Evolutionary conservation across 2,329 filamentous ascomycete genomes (phyloP).

Genomic region (Colletotrichum sp.): DNA sequence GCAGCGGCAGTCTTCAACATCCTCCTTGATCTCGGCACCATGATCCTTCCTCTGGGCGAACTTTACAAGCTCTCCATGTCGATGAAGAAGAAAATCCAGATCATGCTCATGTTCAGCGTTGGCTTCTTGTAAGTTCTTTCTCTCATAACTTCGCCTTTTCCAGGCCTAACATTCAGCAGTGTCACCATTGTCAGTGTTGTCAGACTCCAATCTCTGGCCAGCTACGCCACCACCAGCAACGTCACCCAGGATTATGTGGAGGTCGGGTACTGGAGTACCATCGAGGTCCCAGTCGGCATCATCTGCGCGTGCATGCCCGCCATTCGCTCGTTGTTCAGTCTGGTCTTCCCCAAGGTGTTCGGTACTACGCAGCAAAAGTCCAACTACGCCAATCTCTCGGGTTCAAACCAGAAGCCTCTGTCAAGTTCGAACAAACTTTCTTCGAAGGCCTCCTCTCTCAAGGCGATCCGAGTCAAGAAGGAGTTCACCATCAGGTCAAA

Average conservation of each 20-base stretch:
- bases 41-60: constrained; percentile 42
- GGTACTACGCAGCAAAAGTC: constrained; percentile 24
- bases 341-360: constrained; percentile 39
- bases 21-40: constrained; percentile 33
- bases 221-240: constrained; percentile 25
- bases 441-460: neutral
- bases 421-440: neutral
- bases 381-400: constrained; percentile 10
- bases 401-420: neutral
- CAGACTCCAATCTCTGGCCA: constrained; percentile 28
- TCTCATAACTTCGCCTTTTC: accelerated
- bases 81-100: constrained; percentile 46
- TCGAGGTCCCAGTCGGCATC: constrained; percentile 17
- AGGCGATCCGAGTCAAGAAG: constrained; percentile 2
- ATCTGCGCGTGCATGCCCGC: constrained; percentile 25
- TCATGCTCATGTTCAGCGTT: constrained; percentile 50
- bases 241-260: constrained; percentile 22
- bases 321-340: constrained; percentile 36
- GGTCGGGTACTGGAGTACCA: constrained; percentile 15
- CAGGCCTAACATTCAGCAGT: constrained; percentile 13
- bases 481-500: constrained; percentile 10
- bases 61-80: constrained; percentile 41
- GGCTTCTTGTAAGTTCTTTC: constrained; percentile 37
- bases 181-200: constrained; percentile 36
- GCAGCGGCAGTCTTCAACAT: constrained; percentile 35